phyloP scores from a whole-genome alignment of 176 grass and related monocot genomes.

The Triticum dicoccoides region DNA sequence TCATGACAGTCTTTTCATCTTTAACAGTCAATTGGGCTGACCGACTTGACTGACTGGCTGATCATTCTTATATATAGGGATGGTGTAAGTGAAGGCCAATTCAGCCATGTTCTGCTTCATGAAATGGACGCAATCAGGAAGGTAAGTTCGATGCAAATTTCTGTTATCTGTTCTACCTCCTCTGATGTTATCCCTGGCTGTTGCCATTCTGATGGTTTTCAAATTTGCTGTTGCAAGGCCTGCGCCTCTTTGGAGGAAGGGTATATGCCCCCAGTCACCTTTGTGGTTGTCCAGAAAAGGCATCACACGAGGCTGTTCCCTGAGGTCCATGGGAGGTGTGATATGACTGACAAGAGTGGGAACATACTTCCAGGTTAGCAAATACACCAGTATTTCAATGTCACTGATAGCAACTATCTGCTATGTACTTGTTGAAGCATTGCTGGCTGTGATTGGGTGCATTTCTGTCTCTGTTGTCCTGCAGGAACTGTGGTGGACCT shows the following conservation, averaged over 20 bases:
- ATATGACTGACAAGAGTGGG: conserved; percentile 67
- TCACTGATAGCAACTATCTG: background rate
- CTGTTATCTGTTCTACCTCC: background rate
- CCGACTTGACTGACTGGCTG: background rate
- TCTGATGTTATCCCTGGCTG: background rate
- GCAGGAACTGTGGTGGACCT: too few relatives aligned
- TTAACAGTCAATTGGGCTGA: background rate
- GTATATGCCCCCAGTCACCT: too few relatives aligned
- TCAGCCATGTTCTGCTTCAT: conserved; percentile 36
- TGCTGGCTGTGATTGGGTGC: too few relatives aligned
- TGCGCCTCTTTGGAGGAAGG: too few relatives aligned
- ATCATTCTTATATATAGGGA: conserved; percentile 17
- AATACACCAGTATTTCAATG: background rate
- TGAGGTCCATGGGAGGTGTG: conserved; percentile 45
- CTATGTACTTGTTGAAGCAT: too few relatives aligned
- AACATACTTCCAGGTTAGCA: conserved; percentile 78
- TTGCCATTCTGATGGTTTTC: background rate
- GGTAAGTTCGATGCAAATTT: conserved; percentile 25
- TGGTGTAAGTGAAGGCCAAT: conserved; percentile 29
- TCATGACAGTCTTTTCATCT: background rate
- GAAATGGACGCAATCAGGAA: conserved; percentile 78
- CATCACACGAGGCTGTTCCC: conserved; percentile 39
- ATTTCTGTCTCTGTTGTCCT: too few relatives aligned
- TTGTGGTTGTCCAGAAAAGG: too few relatives aligned
- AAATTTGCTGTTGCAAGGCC: background rate